A percentile compares a stretch with the other conserved stretches of the same genome.
Conservation (phyloP, 2,329 filamentous ascomycete genomes). For the Phialophora tarda region DNA sequence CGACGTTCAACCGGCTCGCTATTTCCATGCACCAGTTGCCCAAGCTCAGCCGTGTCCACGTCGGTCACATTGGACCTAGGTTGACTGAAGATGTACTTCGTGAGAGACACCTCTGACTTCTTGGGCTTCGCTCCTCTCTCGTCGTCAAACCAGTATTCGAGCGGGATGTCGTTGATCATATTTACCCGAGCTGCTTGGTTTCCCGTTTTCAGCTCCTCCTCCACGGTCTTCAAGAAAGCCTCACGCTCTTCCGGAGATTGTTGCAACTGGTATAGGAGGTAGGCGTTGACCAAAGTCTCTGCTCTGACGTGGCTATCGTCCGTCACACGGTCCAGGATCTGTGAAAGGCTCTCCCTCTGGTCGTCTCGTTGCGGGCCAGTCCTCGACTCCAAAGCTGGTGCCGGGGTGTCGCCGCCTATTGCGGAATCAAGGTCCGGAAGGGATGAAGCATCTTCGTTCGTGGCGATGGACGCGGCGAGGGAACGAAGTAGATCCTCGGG, state of each 20-base stretch:
- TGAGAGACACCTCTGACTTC: neutral
- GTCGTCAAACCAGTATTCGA: neutral
- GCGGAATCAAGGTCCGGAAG: neutral
- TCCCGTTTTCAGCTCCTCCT: neutral
- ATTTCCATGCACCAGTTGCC: neutral
- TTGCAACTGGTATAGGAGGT: slow-evolving; percentile 19
- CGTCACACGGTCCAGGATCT: neutral
- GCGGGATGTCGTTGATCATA: neutral
- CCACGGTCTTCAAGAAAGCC: neutral
- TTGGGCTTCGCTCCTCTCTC: neutral
- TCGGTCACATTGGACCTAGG: neutral
- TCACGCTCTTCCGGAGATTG: neutral
- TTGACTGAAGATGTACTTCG: neutral
- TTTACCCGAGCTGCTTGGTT: neutral
- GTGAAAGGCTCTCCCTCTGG: slow-evolving; percentile 1
- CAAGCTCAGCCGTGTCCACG: neutral
- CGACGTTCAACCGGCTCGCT: neutral
- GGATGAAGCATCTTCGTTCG: neutral
- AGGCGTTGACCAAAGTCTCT: slow-evolving; percentile 15
- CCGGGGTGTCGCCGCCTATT: neutral
- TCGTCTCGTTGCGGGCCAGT: neutral
- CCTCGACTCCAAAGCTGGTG: neutral
- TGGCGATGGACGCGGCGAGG: neutral
- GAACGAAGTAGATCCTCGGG: slow-evolving; percentile 14
- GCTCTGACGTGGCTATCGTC: neutral